Evolutionary conservation across 2,329 filamentous ascomycete genomes (phyloP), one percentile per base, ranked within the genome.

Genomic region (Botrytis pseudocinerea): DNA sequence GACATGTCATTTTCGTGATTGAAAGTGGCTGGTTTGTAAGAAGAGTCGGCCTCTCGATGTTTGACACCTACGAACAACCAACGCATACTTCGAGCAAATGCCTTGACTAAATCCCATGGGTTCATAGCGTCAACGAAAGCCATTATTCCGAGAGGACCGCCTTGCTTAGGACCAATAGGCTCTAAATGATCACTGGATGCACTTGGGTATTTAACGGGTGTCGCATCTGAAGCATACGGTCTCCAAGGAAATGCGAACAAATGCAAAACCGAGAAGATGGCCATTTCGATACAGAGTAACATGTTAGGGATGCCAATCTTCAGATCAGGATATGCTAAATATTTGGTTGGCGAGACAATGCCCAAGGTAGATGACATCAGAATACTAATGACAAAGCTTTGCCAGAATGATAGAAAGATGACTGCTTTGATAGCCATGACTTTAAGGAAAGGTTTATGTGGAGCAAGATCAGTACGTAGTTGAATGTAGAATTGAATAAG

Each of bases 401-500:
- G 94, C 94, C 94, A 97, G 82, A 97, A 97, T 51, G 91, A 94
- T 77, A 97, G 87, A 85, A 97, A 97, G 79, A 97, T 94, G 79
- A 97, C 93, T 42, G 97, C 87, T 82, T 97, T 97, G 83, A 97
- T 96, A 79, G 93, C 92, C 32, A 94, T 80, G 40, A 97, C 90
- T 82, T 97, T 97, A 76, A 95, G 82, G 76, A 95, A 92, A 0
- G 93, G 92, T 28, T 84, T 86, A 80, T 97, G 89, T 71, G 91
- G 87, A 12, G 87, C 85, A 40, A 97, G 86, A 73, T 93, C 88
- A 1, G 86, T 83, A 75, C 89, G 90, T 63, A 96, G 85, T 81
- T 97, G 93, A 44, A 92, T 82, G 82, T 97, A 97, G 82, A 96
- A 96, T 78, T 97, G 93, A 75, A 97, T 90, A 61, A 97, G 83